phyloP scores from a whole-genome alignment of 139 green algal species.

The Edaphochlamys debaryana region DNA sequence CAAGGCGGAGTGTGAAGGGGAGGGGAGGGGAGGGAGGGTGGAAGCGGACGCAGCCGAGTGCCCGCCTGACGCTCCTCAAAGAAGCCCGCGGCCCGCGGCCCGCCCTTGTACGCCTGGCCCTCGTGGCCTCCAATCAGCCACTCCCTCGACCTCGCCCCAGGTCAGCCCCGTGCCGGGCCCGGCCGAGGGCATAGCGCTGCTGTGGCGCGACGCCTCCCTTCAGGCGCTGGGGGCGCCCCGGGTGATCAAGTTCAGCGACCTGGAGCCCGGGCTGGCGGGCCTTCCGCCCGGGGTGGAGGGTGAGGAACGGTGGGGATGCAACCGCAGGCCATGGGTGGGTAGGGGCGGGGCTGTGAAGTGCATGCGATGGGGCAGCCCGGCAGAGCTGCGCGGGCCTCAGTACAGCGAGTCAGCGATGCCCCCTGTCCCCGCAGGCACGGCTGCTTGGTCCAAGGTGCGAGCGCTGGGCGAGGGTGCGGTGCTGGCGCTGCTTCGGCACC shows the following conservation, averaged over 20 bases:
- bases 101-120: too few relatives aligned
- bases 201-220: not conserved
- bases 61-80: too few relatives aligned
- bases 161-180: constrained; percentile 21
- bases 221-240: not conserved
- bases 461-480: constrained; percentile 45
- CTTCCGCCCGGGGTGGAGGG: constrained; percentile 5
- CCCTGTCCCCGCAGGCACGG: not conserved
- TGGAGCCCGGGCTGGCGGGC: constrained; percentile 15
- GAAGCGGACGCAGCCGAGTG: too few relatives aligned
- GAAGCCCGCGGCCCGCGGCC: too few relatives aligned
- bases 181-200: constrained; percentile 24
- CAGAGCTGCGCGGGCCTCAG: too few relatives aligned
- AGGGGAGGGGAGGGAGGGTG: too few relatives aligned
- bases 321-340: not conserved
- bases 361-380: too few relatives aligned
- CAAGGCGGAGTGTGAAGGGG: not conserved
- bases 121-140: too few relatives aligned
- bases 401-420: too few relatives aligned
- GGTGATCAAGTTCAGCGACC: not conserved
- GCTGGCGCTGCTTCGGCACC: constrained; percentile 57
- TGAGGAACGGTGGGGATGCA: too few relatives aligned
- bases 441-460: not conserved
- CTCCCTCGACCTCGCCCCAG: too few relatives aligned
- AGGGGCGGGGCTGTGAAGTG: too few relatives aligned